Evolutionary conservation across 768 basidiomycete species (phyloP), one percentile per base, ranked within the genome.

Genomic region (Termitomyces sp.): DNA sequence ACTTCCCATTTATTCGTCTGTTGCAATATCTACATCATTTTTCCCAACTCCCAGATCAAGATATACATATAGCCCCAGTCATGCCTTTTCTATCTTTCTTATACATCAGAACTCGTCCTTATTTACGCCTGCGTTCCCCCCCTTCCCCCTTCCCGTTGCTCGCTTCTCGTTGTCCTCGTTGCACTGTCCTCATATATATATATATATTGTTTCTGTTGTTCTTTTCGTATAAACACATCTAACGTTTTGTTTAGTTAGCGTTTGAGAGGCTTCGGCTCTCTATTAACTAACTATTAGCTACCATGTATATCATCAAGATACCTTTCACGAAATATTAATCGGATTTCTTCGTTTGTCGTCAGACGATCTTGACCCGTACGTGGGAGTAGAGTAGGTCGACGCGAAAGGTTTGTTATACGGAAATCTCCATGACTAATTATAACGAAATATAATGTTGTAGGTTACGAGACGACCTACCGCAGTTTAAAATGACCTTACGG

Each of bases 221-320:
- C 51, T 36, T 55, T 64, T 58, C 63, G 59, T 66, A 57, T 61
- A 51, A n/a, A 57, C 60, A 67, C 63, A 55, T 36, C 54, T 65
- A 66, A 57, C 67, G 61, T 66, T 65, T 68, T 66, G 62, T 64
- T 66, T 65, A 65, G 64, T 65, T 65, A 65, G 63, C 45, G 38
- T 55, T 55, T 55, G 59, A 57, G 67, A 56, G 61, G 57, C 52
- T 59, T 18, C 58, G 55, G 46, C 44, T 44, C 57, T 63, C 55
- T 44, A 60, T 56, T 35, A 54, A 52, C 59, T 55, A 62, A 55
- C 65, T 66, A 61, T 61, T 55, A 55, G 55, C 62, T 69, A 65
- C 68, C 57, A 61, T 73, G 71, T 71, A 73, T 69, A 70, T 69
- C 70, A 72, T 61, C 61, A 48, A 67, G 66, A 69, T 69, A 69